Evolutionary conservation across 2,329 filamentous ascomycete genomes (phyloP), one percentile per base, ranked within the genome.

Genomic region (Diaporthe nobilis): DNA sequence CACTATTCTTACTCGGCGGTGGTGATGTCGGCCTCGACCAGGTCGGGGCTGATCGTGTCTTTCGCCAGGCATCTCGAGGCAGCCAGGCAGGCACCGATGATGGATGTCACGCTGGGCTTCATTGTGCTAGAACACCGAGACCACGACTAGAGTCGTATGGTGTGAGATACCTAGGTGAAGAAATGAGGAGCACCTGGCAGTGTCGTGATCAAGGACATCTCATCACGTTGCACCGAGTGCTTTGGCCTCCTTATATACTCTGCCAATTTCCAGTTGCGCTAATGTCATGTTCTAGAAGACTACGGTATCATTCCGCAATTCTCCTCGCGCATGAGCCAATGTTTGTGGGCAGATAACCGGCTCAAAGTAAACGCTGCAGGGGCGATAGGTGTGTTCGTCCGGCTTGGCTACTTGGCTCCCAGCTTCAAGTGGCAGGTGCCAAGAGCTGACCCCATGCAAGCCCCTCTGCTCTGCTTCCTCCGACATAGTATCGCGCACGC

Each of bases 11-110:
- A 86, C 85, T 85, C 81, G 72, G 81, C 79, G 57, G 82, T 83
- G 42, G 79, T 81, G 77, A 87, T 85, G 73, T 86, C 85, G 22
- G 82, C 82, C 71, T 84, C 86, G 47, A 84, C 78, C 79, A 83
- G 84, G 76, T 86, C 84, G 34, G 83, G 81, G 1, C 83, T 86
- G 57, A 87, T 79, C 9, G 79, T 77, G 74, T 84, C 80, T 34
- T 76, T 82, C n/a, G 83, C 84, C 49, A 70, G 34, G 15, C 65
- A 70, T 51, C 13, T 42, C 10, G 65, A 70, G 34, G 49, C 65
- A 2, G 65, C 65, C 22, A 70, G 34, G 34, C 65, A 70, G 37
- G n/a, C 65, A 13, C 47, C 47, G 10, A 70, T 28, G 34, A 70
- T 55, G 9, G n/a, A 12, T 28, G 47, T 70, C 65, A 53, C 47